These are phyloP conservation scores for Epichloe baconii DNA, from an alignment of 2,329 filamentous ascomycete species.

Conservation along the genomic window DNA sequence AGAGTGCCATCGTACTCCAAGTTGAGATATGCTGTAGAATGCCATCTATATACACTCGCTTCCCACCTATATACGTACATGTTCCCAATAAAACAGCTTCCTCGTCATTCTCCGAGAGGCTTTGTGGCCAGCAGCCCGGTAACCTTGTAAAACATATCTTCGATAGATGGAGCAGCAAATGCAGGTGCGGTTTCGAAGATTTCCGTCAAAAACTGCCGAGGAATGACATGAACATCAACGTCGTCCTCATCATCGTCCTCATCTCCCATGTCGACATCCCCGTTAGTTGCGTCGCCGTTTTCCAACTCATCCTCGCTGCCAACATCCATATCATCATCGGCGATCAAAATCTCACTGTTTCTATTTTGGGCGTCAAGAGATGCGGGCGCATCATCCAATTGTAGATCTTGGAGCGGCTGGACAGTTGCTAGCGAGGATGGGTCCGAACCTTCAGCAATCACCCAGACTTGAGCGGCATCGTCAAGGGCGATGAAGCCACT, in stretches of 20 bases:
- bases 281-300: slow-evolving; percentile 23
- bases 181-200: slow-evolving; percentile 59
- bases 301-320: slow-evolving; percentile 29
- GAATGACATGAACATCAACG: slow-evolving; percentile 46
- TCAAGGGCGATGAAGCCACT: slow-evolving; percentile 68
- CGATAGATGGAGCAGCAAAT: slow-evolving; percentile 57
- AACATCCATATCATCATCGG: slow-evolving; percentile 27
- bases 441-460: slow-evolving; percentile 44
- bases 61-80: not conserved
- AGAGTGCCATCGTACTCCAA: too few relatives aligned
- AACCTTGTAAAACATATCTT: slow-evolving; percentile 65
- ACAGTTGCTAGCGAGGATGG: slow-evolving; percentile 37
- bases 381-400: slow-evolving; percentile 27
- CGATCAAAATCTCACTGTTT: slow-evolving; percentile 20
- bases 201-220: slow-evolving; percentile 53
- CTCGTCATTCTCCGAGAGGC: slow-evolving; percentile 2
- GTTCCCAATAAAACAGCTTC: not conserved
- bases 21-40: not conserved
- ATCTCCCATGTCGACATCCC: slow-evolving; percentile 30
- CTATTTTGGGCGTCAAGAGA: slow-evolving; percentile 16
- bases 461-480: slow-evolving; percentile 59
- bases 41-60: not conserved
- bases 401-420: slow-evolving; percentile 41
- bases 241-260: slow-evolving; percentile 27
- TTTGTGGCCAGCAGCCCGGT: slow-evolving; percentile 46